Evolutionary conservation across 2,329 filamentous ascomycete species (phyloP).

Genomic region (Plenodomus tracheiphilus): DNA sequence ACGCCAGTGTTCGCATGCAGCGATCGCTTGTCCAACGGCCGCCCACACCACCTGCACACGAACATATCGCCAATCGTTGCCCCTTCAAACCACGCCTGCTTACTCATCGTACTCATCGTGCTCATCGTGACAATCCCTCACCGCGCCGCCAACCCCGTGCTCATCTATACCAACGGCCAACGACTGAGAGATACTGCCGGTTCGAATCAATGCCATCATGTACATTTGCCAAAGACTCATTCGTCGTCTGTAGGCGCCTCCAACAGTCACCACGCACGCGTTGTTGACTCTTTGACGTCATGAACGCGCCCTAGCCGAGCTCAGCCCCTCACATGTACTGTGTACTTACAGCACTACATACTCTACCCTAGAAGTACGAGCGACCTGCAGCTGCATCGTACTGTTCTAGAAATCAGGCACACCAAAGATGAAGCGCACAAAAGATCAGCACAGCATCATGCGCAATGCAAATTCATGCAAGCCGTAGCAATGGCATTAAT

Average conservation of each 20-base stretch:
- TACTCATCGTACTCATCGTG: not conserved
- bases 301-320: constrained; percentile 2
- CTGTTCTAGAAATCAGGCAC: not conserved
- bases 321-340: not conserved
- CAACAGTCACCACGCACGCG: not conserved
- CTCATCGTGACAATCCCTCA: too few species aligned
- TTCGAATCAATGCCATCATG: too few species aligned
- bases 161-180: too few species aligned
- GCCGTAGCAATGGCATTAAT: not conserved
- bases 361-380: not conserved
- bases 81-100: constrained; percentile 1
- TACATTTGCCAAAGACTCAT: too few species aligned
- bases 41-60: constrained; percentile 9
- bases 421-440: not conserved
- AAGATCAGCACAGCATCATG: not conserved
- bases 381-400: not conserved
- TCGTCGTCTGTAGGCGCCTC: not conserved
- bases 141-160: too few species aligned
- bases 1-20: constrained; percentile 19
- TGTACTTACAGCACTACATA: not conserved
- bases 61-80: constrained; percentile 14
- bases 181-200: too few species aligned
- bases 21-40: constrained; percentile 10
- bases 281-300: constrained; percentile 8
- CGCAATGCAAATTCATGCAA: not conserved